Evolutionary conservation across 1,284 basidiomycete genomes (phyloP).

Genomic region (Ganoderma lingzhi): DNA sequence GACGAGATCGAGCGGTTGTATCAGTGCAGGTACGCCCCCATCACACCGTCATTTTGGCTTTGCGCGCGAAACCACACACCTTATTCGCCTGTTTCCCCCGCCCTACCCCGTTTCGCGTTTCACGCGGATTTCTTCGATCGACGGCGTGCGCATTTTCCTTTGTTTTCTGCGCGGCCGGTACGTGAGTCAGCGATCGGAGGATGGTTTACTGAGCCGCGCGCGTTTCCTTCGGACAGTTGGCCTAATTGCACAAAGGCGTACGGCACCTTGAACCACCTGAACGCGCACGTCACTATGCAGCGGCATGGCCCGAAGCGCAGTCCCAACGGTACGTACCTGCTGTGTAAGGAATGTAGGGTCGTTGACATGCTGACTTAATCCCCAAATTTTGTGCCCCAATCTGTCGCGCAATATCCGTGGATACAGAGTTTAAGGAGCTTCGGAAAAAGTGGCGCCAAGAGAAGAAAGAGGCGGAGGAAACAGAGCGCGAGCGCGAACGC

Average conservation of each 20-base stretch:
- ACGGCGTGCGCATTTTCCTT: not conserved
- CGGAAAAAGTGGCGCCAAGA: constrained; percentile 95
- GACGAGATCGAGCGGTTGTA: constrained; percentile 95
- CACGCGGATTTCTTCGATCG: not conserved
- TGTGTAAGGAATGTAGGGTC: constrained; percentile 15
- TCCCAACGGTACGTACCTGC: constrained; percentile 70
- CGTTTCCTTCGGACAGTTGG: constrained; percentile 51
- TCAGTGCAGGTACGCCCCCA: constrained; percentile 59
- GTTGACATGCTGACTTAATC: constrained; percentile 13
- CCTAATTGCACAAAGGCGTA: constrained; percentile 87
- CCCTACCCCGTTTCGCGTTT: constrained; percentile 6
- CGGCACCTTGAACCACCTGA: constrained; percentile 91
- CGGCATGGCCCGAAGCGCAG: constrained; percentile 87
- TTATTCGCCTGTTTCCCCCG: constrained; percentile 4
- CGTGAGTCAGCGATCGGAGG: constrained; percentile 5
- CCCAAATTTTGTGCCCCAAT: constrained; percentile 1
- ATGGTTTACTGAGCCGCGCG: constrained; percentile 22
- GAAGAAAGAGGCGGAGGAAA: constrained; percentile 75
- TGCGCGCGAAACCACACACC: not conserved
- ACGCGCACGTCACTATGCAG: constrained; percentile 94
- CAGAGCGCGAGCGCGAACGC: constrained; percentile 39
- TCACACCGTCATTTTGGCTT: constrained; percentile 12
- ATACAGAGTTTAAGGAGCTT: constrained; percentile 95
- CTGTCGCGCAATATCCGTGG: constrained; percentile 12
- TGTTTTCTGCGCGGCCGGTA: not conserved